phyloP scores from a whole-genome alignment of 1,139 yeast species.

The Yamadazyma diddensiae region DNA sequence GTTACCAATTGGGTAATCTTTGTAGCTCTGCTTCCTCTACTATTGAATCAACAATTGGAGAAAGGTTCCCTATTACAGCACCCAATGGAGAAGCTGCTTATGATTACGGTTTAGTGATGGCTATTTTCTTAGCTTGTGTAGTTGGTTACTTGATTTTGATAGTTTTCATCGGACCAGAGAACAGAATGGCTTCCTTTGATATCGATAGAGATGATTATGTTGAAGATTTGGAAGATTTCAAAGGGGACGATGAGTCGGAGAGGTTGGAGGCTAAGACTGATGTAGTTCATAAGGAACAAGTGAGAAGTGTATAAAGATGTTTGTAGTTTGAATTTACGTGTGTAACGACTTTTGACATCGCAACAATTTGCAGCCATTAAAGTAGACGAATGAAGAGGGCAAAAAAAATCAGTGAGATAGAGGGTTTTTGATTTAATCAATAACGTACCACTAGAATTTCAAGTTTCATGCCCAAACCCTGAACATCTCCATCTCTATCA shows the following conservation, averaged over 20 bases:
- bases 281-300: no score
- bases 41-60: constrained; percentile 74
- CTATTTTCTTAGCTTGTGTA: constrained; percentile 78
- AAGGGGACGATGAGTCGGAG: constrained; percentile 14
- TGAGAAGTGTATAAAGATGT: no score
- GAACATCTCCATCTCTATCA: neutral
- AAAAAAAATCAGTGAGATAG: no score
- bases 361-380: no score
- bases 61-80: constrained; percentile 47
- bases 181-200: constrained; percentile 40
- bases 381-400: no score
- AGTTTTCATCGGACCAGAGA: constrained; percentile 73
- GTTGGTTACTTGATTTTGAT: constrained; percentile 59
- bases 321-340: no score
- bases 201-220: constrained; percentile 22
- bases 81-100: constrained; percentile 16
- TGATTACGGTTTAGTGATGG: constrained; percentile 59
- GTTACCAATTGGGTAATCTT: constrained; percentile 82
- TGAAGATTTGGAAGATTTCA: constrained; percentile 13
- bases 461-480: no score
- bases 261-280: no score
- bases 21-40: constrained; percentile 84
- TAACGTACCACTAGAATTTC: no score
- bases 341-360: no score
- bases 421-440: no score